Evolutionary conservation across 2,329 filamentous ascomycete genomes (phyloP).

Genomic region (Xenosphaeropsis pyriputrescens): DNA sequence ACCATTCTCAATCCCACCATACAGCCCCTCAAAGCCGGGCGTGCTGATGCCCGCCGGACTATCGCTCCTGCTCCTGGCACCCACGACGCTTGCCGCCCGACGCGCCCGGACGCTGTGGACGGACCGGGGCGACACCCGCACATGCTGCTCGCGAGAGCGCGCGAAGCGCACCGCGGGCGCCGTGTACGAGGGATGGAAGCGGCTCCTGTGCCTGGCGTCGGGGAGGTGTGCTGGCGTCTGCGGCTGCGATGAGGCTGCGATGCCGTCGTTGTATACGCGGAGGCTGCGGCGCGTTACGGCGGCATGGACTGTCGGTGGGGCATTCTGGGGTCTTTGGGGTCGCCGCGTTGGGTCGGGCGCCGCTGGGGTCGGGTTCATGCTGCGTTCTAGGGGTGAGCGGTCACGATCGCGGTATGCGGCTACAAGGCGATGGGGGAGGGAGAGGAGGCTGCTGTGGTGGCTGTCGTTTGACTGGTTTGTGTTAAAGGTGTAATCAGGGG

Average conservation of each 20-base stretch:
- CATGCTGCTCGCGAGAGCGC: too few species aligned
- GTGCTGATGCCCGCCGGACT: conserved; percentile 24
- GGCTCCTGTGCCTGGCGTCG: conserved; percentile 30
- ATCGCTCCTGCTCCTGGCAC: conserved; percentile 9
- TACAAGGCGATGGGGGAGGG: conserved; percentile 1
- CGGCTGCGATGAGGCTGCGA: conserved; percentile 28
- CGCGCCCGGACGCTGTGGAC: conserved; percentile 1
- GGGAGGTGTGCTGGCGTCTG: conserved; percentile 34
- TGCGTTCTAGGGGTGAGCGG: conserved; percentile 1
- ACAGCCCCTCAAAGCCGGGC: conserved; percentile 30
- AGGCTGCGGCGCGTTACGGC: conserved; percentile 15
- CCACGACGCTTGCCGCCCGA: neutral
- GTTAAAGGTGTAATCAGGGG: too few species aligned
- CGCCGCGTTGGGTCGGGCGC: too few species aligned
- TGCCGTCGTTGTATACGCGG: conserved; percentile 29
- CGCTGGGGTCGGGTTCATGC: too few species aligned
- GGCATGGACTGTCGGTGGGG: too few species aligned
- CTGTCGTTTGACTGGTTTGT: too few species aligned
- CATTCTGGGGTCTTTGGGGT: too few species aligned
- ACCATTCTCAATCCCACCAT: conserved; percentile 32
- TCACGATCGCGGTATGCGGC: conserved; percentile 2
- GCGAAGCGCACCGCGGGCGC: conserved; percentile 18
- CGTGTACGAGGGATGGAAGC: conserved; percentile 26
- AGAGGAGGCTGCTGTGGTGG: conserved; percentile 1
- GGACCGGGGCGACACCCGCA: too few species aligned